These are phyloP conservation scores for Musa schizocarpa DNA, from an alignment of 176 grass and related monocot genomes.

Conservation along the genomic window DNA sequence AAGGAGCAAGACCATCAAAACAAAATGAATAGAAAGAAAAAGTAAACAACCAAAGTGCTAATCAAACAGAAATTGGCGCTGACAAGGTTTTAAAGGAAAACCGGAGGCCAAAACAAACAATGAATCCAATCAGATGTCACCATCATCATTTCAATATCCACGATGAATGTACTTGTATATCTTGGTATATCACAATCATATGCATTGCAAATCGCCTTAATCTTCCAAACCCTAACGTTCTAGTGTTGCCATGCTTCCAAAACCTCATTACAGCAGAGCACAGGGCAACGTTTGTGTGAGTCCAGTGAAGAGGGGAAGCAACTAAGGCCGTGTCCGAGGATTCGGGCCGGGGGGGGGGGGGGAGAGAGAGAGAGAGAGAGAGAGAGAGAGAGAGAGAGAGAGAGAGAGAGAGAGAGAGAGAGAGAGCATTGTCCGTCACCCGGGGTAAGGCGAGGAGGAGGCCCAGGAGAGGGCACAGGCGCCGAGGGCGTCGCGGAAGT, in stretches of 20 bases:
- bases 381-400: conserved; percentile 18
- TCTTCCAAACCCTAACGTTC: neutral
- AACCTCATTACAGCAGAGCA: neutral
- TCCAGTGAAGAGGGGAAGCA: neutral
- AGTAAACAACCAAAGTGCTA: too few relatives aligned
- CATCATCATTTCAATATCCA: too few relatives aligned
- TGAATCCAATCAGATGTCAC: too few relatives aligned
- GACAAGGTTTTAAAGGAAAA: too few relatives aligned
- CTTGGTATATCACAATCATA: neutral
- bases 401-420: conserved; percentile 11
- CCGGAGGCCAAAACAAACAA: too few relatives aligned
- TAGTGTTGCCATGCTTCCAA: neutral
- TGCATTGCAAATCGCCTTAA: neutral
- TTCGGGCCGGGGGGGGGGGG: neutral
- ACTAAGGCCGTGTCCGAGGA: too few relatives aligned
- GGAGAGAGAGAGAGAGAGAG: neutral
- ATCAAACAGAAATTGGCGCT: too few relatives aligned
- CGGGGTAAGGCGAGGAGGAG: conserved; percentile 4
- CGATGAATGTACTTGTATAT: too few relatives aligned
- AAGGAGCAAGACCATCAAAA: too few relatives aligned
- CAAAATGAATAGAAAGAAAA: too few relatives aligned
- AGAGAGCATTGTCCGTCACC: neutral
- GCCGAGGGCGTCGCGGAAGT: conserved; percentile 51
- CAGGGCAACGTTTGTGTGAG: neutral
- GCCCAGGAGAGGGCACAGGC: conserved; percentile 52